These are phyloP conservation scores for Glonium stellatum DNA, from an alignment of 495 filamentous ascomycete genomes.

Conservation along the genomic window DNA sequence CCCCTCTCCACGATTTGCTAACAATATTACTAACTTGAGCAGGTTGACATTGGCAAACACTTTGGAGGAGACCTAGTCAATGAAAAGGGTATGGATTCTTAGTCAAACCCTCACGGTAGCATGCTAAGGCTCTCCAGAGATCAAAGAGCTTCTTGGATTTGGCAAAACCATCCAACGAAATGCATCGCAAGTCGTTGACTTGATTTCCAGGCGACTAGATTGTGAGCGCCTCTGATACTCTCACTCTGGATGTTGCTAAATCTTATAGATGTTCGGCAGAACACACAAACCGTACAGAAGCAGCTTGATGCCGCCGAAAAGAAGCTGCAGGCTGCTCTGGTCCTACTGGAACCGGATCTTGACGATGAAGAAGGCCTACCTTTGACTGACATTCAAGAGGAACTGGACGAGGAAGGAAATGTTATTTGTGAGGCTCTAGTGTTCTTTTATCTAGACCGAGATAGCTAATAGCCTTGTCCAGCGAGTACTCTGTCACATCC, in stretches of 20 bases:
- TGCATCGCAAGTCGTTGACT: slow-evolving; percentile 52
- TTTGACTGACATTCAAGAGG: slow-evolving; percentile 80
- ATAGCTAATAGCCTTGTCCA: background rate
- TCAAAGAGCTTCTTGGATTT: slow-evolving; percentile 58
- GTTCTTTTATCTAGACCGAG: slow-evolving; percentile 29
- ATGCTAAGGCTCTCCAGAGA: slow-evolving; percentile 39
- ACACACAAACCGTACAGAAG: slow-evolving; percentile 62
- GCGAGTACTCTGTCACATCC: slow-evolving; percentile 48
- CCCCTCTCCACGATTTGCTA: background rate
- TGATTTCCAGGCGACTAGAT: slow-evolving; percentile 72
- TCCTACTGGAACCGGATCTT: slow-evolving; percentile 33
- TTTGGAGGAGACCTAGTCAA: slow-evolving; percentile 50
- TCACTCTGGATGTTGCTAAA: background rate
- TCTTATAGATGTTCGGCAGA: slow-evolving; percentile 60
- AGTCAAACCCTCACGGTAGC: background rate
- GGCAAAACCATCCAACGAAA: slow-evolving; percentile 43
- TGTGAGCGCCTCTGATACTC: slow-evolving; percentile 30
- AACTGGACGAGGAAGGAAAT: slow-evolving; percentile 87
- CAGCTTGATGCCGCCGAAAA: slow-evolving; percentile 61
- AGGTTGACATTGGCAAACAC: slow-evolving; percentile 40
- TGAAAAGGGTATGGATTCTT: slow-evolving; percentile 43
- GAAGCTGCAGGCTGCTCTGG: slow-evolving; percentile 49
- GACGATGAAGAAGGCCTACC: slow-evolving; percentile 61
- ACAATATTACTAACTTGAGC: slow-evolving; percentile 2
- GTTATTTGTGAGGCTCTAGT: slow-evolving; percentile 47